These are phyloP conservation scores for Daldinia sp. DNA, from an alignment of 2,329 filamentous ascomycete genomes.

Conservation along the genomic window DNA sequence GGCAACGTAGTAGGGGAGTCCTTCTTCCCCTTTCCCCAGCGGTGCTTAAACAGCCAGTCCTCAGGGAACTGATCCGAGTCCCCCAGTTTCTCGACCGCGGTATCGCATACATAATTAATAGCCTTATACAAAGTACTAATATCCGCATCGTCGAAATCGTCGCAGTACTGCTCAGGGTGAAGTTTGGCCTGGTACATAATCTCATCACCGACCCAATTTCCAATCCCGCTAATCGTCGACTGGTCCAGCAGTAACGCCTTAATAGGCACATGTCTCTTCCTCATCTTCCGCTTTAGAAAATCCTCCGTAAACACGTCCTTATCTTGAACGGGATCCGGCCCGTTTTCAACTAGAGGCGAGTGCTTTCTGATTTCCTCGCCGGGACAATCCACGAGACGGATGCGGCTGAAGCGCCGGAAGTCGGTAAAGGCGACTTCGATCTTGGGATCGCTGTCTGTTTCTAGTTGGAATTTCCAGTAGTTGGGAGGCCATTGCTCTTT, in stretches of 20 bases:
- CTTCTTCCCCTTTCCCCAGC: constrained; percentile 91
- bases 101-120: constrained; percentile 81
- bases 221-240: constrained; percentile 86
- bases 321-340: constrained; percentile 90
- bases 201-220: constrained; percentile 98
- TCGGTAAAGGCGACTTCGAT: constrained; percentile 84
- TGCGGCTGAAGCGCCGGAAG: constrained; percentile 77
- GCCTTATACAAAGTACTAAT: constrained; percentile 75
- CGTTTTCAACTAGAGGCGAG: constrained; percentile 87
- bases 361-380: constrained; percentile 77
- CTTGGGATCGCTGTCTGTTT: constrained; percentile 63
- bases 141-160: constrained; percentile 78
- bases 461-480: constrained; percentile 85
- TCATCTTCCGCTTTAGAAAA: constrained; percentile 77
- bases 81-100: constrained; percentile 78
- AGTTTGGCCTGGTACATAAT: constrained; percentile 87
- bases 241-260: constrained; percentile 92
- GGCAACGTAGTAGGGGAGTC: constrained; percentile 72
- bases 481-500: constrained; percentile 84
- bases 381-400: constrained; percentile 83
- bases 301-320: constrained; percentile 77
- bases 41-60: constrained; percentile 86
- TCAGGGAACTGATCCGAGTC: constrained; percentile 86
- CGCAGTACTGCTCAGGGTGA: constrained; percentile 92
- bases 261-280: constrained; percentile 80